Percentiles rank a stretch among this genome's conserved stretches.
Conservation (phyloP, 1,284 basidiomycete genomes). For the Vanrija sp. region DNA sequence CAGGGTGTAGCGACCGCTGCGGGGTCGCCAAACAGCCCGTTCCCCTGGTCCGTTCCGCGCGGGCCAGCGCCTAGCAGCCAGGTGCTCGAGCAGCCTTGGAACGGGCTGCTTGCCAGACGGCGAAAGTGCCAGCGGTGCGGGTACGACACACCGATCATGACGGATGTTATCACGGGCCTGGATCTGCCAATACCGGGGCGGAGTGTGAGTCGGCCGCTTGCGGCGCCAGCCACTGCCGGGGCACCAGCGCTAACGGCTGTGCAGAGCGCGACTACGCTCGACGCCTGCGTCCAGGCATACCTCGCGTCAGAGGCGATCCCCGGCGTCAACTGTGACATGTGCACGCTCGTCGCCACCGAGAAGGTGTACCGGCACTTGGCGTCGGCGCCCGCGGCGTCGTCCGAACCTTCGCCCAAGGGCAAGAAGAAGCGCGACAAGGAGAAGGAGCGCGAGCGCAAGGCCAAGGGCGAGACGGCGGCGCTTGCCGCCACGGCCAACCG, state of each 20-base stretch:
- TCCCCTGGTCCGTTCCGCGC: background rate
- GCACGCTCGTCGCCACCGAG: constrained; percentile 46
- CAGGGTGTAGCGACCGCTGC: background rate
- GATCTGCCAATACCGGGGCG: constrained; percentile 41
- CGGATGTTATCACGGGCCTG: constrained; percentile 46
- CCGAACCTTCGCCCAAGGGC: background rate
- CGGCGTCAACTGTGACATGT: constrained; percentile 52
- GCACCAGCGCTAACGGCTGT: constrained; percentile 5
- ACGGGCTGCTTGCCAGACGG: constrained; percentile 44
- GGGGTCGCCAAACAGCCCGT: background rate
- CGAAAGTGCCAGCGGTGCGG: constrained; percentile 45
- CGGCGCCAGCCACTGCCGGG: too few relatives aligned
- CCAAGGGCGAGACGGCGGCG: constrained; percentile 64
- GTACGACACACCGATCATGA: constrained; percentile 40
- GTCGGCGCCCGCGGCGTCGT: background rate
- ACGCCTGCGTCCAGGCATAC: constrained; percentile 49
- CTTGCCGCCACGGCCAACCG: constrained; percentile 55
- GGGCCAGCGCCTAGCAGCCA: background rate
- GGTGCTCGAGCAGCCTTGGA: constrained; percentile 42
- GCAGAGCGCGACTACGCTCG: constrained; percentile 45
- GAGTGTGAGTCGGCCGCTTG: constrained; percentile 37
- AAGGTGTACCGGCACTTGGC: constrained; percentile 25
- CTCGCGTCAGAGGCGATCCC: constrained; percentile 50
- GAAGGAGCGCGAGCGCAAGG: background rate
- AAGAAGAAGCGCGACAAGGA: constrained; percentile 12